These are phyloP conservation scores for Geotrichum restrictum DNA, from an alignment of 1,139 yeast species.

Conservation along the genomic window DNA sequence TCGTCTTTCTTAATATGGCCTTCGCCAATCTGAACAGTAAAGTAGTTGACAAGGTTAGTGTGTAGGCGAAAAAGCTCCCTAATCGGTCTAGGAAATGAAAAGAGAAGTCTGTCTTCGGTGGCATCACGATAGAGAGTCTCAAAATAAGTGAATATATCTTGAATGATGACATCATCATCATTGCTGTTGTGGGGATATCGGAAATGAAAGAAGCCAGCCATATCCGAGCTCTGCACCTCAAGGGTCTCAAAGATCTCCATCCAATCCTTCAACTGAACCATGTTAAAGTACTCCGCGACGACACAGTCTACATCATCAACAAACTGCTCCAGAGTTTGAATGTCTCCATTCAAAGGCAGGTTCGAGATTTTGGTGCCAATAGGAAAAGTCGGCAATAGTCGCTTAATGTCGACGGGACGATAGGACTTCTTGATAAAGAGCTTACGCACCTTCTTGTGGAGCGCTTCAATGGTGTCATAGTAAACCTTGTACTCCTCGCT, in stretches of 20 bases:
- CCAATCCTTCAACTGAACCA: slow-evolving; percentile 74
- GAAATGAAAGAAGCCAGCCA: slow-evolving; percentile 59
- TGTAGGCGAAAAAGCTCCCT: slow-evolving; percentile 66
- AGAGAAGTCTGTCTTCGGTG: slow-evolving; percentile 34
- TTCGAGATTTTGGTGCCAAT: slow-evolving; percentile 28
- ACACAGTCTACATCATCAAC: slow-evolving; percentile 62
- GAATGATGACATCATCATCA: slow-evolving; percentile 58
- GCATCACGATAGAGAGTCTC: slow-evolving; percentile 48
- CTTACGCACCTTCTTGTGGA: slow-evolving; percentile 68
- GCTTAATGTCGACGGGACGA: slow-evolving; percentile 54
- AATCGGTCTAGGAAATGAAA: slow-evolving; percentile 67
- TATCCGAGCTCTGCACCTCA: slow-evolving; percentile 58
- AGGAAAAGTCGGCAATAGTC: slow-evolving; percentile 30
- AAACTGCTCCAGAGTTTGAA: slow-evolving; percentile 48
- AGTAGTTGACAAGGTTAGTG: slow-evolving; percentile 59
- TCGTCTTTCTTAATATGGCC: slow-evolving; percentile 47
- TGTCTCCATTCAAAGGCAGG: slow-evolving; percentile 28
- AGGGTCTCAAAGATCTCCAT: slow-evolving; percentile 66
- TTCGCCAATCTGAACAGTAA: slow-evolving; percentile 64
- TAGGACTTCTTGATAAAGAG: slow-evolving; percentile 74
- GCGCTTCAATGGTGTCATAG: slow-evolving; percentile 44
- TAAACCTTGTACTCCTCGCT: slow-evolving; percentile 36
- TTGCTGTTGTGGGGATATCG: slow-evolving; percentile 44
- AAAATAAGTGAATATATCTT: slow-evolving; percentile 69
- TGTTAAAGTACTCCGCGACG: slow-evolving; percentile 55